These are phyloP conservation scores for Diplocarpon mali DNA, from an alignment of 2,329 filamentous ascomycete species.

Conservation along the genomic window DNA sequence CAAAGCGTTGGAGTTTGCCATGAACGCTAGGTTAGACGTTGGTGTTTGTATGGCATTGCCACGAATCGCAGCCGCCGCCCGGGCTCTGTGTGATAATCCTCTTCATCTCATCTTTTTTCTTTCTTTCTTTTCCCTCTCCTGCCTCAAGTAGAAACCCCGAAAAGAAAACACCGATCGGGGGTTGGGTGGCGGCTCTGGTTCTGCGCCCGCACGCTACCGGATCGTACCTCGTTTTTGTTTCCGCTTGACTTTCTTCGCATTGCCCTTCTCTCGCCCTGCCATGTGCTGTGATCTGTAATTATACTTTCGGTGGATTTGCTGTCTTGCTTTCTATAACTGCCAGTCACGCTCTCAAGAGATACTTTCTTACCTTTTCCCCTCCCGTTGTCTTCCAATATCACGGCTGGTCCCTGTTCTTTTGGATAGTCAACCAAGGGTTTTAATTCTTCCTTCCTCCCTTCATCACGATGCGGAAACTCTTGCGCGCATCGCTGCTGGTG, in stretches of 20 bases:
- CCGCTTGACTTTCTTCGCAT: conserved; percentile 9
- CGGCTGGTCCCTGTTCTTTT: conserved; percentile 21
- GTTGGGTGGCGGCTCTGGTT: too few relatives aligned
- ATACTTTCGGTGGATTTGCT: neutral
- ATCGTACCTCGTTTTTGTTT: conserved; percentile 17
- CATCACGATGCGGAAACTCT: conserved; percentile 18
- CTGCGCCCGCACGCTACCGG: conserved; percentile 15
- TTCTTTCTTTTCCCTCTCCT: too few relatives aligned
- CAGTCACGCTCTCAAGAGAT: conserved; percentile 21
- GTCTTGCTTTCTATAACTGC: conserved; percentile 13
- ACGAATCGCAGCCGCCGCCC: too few relatives aligned
- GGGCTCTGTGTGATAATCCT: too few relatives aligned
- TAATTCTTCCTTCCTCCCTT: conserved; percentile 3
- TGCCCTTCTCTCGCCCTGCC: neutral
- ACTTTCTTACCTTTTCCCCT: neutral
- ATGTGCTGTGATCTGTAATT: conserved; percentile 15
- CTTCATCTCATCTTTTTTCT: too few relatives aligned
- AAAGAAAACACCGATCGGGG: too few relatives aligned
- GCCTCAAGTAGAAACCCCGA: too few relatives aligned
- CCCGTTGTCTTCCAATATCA: conserved; percentile 16
- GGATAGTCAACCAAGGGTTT: neutral
- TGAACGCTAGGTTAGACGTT: too few relatives aligned
- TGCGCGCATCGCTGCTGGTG: conserved; percentile 15
- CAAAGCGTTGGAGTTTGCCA: too few relatives aligned
- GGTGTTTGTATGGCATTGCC: too few relatives aligned